Evolutionary conservation across 164 flowering plant genomes (phyloP), one percentile per base, ranked within the genome.

Genomic region (Berberis thunbergii): DNA sequence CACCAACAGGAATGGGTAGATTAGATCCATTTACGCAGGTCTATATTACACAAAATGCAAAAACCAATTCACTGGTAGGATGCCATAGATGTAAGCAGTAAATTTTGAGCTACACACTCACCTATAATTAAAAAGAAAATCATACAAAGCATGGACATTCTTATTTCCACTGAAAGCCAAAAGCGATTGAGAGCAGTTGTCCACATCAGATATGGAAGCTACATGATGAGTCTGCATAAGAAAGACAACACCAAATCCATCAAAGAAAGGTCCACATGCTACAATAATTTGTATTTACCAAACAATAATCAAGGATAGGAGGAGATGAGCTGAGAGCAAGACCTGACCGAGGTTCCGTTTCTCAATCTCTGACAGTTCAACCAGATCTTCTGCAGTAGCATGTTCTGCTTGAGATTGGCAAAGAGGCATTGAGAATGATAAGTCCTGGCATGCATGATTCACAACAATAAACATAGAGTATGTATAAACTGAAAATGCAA

Each of bases 311-410:
- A 26, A 40, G 45, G 46, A 9, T 2, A 58, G 61, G 56, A n/a
- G 41, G n/a, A 6, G 41, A 57, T 56, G 54, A 66, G 55, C 39
- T 59, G 7, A 69, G 61, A 59, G 42, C 45, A 46, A 48, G 60
- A 95, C 99, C 97, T 95, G 91, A 48, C 98, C 96, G 56, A 86
- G 72, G 76, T 84, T 86, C 41, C 74, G 72, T 69, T 86, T 95
- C 81, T 87, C 96, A 58, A 95, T 85, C 76, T 95, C 97, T 50
- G 89, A 83, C n/a, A 95, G 94, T 76, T 88, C 97, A 59, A 83
- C 86, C 60, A 95, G 78, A 70, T 89, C 99, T 72, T 95, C 98
- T 50, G 80, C 72, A 61, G 83, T 74, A 54, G 74, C 82, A 74
- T 91, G 80, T 67, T 89, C 99, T 43, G 83, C 81, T 72, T 86